phyloP scores from a whole-genome alignment of 2,329 filamentous ascomycete species.

The Cercospora beticola region DNA sequence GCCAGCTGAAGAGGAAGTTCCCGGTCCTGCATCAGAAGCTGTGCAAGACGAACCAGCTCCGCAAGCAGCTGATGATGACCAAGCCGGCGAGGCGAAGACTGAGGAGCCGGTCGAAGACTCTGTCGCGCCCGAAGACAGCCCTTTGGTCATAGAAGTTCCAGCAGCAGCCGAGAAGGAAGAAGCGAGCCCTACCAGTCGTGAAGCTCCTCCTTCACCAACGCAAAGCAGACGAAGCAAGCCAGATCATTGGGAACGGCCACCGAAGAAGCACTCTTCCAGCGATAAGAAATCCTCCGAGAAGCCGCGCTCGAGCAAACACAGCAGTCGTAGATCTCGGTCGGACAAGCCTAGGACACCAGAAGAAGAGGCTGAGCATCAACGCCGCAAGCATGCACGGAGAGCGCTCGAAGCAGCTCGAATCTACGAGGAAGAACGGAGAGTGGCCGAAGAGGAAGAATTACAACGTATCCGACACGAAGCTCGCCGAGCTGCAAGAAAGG shows the following conservation, averaged over 20 bases:
- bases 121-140: background rate
- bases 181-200: background rate
- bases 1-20: background rate
- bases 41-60: background rate
- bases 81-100: background rate
- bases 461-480: slow-evolving; percentile 31
- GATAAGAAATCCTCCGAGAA: slow-evolving; percentile 24
- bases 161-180: background rate
- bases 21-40: background rate
- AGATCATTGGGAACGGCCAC: slow-evolving; percentile 29
- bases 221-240: slow-evolving; percentile 29
- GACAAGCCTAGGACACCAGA: slow-evolving; percentile 21
- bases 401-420: slow-evolving; percentile 27
- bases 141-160: background rate
- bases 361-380: slow-evolving; percentile 25
- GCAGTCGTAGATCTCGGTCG: slow-evolving; percentile 20
- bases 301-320: slow-evolving; percentile 26
- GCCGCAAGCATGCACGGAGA: slow-evolving; percentile 23
- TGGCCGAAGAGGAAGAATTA: slow-evolving; percentile 31
- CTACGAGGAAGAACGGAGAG: slow-evolving; percentile 24
- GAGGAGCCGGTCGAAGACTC: background rate
- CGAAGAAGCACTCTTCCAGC: slow-evolving; percentile 16
- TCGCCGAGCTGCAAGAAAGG: slow-evolving; percentile 28
- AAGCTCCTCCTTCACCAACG: slow-evolving; percentile 27
- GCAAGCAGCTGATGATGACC: background rate